These are phyloP conservation scores for Castanopsis chinensis DNA, from an alignment of 306 rosid genomes.

Conservation along the genomic window DNA sequence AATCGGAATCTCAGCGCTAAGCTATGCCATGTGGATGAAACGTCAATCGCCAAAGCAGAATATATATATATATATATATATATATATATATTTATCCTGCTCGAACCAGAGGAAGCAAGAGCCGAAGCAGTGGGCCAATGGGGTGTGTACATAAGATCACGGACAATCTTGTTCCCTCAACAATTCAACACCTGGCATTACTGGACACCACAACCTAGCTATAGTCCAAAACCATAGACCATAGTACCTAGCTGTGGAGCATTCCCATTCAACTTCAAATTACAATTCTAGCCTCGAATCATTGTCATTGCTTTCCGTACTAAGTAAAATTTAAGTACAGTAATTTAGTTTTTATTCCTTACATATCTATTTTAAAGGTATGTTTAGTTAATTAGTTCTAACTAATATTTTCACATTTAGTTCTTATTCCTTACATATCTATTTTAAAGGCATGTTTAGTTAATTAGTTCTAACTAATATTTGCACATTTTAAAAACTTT, in stretches of 20 bases:
- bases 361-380: no score
- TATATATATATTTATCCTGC: constrained; percentile 21
- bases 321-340: no score
- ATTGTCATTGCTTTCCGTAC: no score
- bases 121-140: not conserved
- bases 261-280: not conserved
- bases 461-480: no score
- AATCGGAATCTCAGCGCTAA: constrained; percentile 35
- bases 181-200: constrained; percentile 52
- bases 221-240: not conserved
- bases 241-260: not conserved
- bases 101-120: constrained; percentile 6
- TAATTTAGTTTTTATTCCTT: no score
- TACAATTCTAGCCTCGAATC: not conserved
- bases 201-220: constrained; percentile 37
- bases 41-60: not conserved
- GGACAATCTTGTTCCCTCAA: constrained; percentile 31
- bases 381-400: no score
- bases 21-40: constrained; percentile 20
- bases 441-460: no score
- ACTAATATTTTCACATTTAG: no score
- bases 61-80: not conserved
- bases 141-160: constrained; percentile 17
- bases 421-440: no score
- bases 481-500: no score